Evolutionary conservation across 495 filamentous ascomycete species (phyloP).

Genomic region (Sordaria brevicollis): DNA sequence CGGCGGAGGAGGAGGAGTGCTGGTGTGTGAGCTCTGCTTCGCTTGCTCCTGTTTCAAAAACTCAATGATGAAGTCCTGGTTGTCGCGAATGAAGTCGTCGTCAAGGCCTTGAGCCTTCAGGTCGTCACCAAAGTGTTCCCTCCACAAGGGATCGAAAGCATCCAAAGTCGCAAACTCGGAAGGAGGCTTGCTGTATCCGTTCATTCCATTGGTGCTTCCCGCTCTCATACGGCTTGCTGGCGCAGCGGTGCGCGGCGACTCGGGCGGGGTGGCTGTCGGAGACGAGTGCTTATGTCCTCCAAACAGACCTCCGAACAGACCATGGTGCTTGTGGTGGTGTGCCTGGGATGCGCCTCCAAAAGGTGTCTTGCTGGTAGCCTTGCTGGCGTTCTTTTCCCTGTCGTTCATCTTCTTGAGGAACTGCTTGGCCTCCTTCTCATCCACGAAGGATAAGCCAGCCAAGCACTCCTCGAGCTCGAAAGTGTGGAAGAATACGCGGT

Average conservation of each 20-base stretch:
- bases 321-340: constrained; percentile 33
- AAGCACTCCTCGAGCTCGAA: constrained; percentile 90
- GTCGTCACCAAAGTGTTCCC: constrained; percentile 70
- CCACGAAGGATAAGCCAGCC: constrained; percentile 81
- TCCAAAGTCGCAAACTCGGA: constrained; percentile 61
- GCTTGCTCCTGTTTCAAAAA: constrained; percentile 78
- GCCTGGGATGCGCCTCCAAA: constrained; percentile 51
- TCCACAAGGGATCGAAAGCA: constrained; percentile 71
- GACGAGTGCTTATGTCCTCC: constrained; percentile 60
- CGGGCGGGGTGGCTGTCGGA: constrained; percentile 38
- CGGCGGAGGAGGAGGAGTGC: constrained; percentile 48
- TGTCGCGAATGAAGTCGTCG: constrained; percentile 82
- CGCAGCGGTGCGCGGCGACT: constrained; percentile 37
- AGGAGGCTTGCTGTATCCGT: constrained; percentile 21
- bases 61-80: constrained; percentile 88
- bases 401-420: constrained; percentile 95
- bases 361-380: constrained; percentile 65
- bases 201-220: constrained; percentile 28
- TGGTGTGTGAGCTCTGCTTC: constrained; percentile 29
- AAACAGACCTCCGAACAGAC: constrained; percentile 54
- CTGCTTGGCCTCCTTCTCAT: constrained; percentile 91
- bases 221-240: constrained; percentile 40
- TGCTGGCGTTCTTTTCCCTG: constrained; percentile 84
- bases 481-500: constrained; percentile 92
- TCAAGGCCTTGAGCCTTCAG: constrained; percentile 79